These are phyloP conservation scores for Lepidopterella palustris DNA, from an alignment of 495 filamentous ascomycete species.

Conservation along the genomic window DNA sequence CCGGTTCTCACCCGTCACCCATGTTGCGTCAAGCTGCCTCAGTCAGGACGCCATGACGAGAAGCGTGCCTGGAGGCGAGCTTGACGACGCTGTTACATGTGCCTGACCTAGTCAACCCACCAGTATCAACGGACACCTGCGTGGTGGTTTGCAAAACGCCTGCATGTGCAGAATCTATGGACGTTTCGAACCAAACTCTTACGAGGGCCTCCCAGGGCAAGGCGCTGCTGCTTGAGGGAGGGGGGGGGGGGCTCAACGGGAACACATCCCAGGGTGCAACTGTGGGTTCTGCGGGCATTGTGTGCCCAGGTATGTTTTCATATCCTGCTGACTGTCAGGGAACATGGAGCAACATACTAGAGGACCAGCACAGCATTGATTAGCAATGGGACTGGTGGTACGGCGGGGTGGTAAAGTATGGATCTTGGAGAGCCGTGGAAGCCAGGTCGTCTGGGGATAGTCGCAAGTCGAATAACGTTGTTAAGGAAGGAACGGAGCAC, in stretches of 20 bases:
- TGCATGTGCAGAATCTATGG: not conserved
- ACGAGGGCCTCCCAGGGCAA: slow-evolving; percentile 9
- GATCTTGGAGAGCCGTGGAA: not conserved
- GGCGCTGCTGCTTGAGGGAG: too few species aligned
- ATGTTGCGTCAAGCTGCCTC: not conserved
- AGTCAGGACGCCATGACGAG: not conserved
- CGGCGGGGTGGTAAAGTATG: not conserved
- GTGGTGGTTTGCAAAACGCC: slow-evolving; percentile 10
- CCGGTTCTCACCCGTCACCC: not conserved
- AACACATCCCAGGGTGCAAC: too few species aligned
- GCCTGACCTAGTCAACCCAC: slow-evolving; percentile 3
- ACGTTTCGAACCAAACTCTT: not conserved
- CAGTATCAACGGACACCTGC: not conserved
- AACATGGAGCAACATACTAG: too few species aligned
- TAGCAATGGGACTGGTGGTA: not conserved
- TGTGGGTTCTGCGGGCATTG: not conserved
- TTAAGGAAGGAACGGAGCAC: not conserved
- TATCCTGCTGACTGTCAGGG: too few species aligned
- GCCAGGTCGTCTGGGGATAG: not conserved
- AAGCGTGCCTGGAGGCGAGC: slow-evolving; percentile 1
- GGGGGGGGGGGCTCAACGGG: too few species aligned
- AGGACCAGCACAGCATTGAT: not conserved
- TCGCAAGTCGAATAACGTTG: too few species aligned
- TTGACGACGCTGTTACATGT: slow-evolving; percentile 18
- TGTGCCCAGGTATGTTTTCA: not conserved